A percentile compares a stretch with the other conserved stretches of the same genome.
Evolutionary conservation across 2,329 filamentous ascomycete species (phyloP).

Genomic region (Stromatinia cepivora): DNA sequence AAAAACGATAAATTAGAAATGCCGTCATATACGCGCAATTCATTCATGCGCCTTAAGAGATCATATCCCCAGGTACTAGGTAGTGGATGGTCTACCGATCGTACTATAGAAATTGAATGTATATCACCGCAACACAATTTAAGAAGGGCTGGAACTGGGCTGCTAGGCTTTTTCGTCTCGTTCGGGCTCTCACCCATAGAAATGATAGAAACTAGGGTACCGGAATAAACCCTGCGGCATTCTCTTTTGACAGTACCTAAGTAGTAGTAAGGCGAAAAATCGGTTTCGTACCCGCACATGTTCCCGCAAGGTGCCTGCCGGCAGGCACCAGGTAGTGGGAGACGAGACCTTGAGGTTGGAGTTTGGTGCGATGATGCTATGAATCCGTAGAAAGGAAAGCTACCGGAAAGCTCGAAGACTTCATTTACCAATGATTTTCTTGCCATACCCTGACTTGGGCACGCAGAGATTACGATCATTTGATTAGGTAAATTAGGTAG

Average conservation of each 20-base stretch:
- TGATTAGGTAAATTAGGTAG: slow-evolving; percentile 29
- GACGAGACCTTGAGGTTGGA: slow-evolving; percentile 30
- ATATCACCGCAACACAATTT: slow-evolving; percentile 13
- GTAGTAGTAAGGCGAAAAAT: slow-evolving; percentile 1
- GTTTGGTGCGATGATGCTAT: slow-evolving; percentile 1
- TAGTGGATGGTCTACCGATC: background rate
- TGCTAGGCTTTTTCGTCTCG: slow-evolving; percentile 9
- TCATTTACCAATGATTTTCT: slow-evolving; percentile 7
- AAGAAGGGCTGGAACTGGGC: slow-evolving; percentile 11
- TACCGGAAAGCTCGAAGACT: slow-evolving; percentile 2
- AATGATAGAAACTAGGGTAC: slow-evolving; percentile 11
- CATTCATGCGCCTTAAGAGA: slow-evolving; percentile 26
- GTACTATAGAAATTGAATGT: background rate
- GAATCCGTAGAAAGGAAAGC: slow-evolving; percentile 3
- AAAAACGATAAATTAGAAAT: slow-evolving; percentile 26
- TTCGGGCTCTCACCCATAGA: slow-evolving; percentile 24
- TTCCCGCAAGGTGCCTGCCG: slow-evolving; percentile 26
- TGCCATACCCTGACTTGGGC: slow-evolving; percentile 29
- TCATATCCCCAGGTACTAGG: background rate
- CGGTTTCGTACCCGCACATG: slow-evolving; percentile 11
- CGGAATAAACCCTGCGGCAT: slow-evolving; percentile 15
- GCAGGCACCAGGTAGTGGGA: slow-evolving; percentile 36
- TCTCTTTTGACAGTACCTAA: slow-evolving; percentile 4
- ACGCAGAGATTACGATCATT: slow-evolving; percentile 25
- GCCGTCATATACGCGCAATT: slow-evolving; percentile 35